Conservation (phyloP, 1,139 yeast species). For the Blastobotrys arbuscula region DNA sequence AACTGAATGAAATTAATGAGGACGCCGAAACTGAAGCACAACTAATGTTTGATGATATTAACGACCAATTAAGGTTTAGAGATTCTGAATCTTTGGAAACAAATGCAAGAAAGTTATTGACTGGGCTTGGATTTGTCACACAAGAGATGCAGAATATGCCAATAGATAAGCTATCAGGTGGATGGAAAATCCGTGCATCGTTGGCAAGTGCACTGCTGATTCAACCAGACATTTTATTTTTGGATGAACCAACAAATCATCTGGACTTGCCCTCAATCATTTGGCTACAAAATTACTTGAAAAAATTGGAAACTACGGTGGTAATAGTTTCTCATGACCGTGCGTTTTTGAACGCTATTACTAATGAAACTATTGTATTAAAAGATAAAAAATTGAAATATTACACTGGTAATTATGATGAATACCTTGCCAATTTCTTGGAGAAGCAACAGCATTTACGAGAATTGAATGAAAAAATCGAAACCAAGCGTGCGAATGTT, state of each 20-base stretch:
- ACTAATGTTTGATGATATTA: slow-evolving; percentile 1
- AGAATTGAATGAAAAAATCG: slow-evolving; percentile 5
- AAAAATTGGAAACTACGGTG: slow-evolving; percentile 65
- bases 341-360: slow-evolving; percentile 77
- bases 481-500: slow-evolving; percentile 4
- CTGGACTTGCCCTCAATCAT: slow-evolving; percentile 90
- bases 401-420: slow-evolving; percentile 12
- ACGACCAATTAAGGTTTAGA: neutral
- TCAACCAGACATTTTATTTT: slow-evolving; percentile 52
- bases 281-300: slow-evolving; percentile 67
- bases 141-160: slow-evolving; percentile 27
- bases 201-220: slow-evolving; percentile 71
- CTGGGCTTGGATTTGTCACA: slow-evolving; percentile 9
- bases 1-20: neutral
- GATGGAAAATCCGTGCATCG: slow-evolving; percentile 80
- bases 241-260: slow-evolving; percentile 35
- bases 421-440: slow-evolving; percentile 4
- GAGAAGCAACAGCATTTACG: slow-evolving; percentile 9
- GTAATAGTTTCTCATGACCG: slow-evolving; percentile 82
- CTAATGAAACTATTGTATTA: slow-evolving; percentile 61
- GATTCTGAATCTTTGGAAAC: slow-evolving; percentile 6
- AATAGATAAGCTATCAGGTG: slow-evolving; percentile 42
- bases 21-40: slow-evolving; percentile 1
- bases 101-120: slow-evolving; percentile 3
- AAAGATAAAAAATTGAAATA: slow-evolving; percentile 10